Percentiles rank a stretch among this genome's conserved stretches.
Evolutionary conservation across 2,329 filamentous ascomycete species (phyloP).

Genomic region (Ophiosphaerella korrae): DNA sequence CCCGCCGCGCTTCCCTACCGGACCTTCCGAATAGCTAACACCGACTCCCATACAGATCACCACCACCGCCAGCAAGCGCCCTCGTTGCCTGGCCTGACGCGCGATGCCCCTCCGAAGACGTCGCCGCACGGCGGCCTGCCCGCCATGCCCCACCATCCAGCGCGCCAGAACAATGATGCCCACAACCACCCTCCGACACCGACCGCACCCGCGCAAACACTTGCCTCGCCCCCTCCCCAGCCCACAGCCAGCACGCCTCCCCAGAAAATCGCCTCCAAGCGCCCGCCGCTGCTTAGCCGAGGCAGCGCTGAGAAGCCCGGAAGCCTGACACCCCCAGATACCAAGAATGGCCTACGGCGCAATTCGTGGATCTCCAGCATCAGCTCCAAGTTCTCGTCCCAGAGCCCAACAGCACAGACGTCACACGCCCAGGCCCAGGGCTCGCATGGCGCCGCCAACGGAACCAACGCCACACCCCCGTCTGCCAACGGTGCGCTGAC

Average conservation of each 20-base stretch:
- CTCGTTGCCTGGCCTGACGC: constrained; percentile 41
- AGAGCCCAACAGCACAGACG: constrained; percentile 45
- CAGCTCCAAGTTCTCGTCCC: constrained; percentile 85
- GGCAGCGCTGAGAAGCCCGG: constrained; percentile 45
- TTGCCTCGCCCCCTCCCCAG: constrained; percentile 24
- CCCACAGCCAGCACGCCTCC: constrained; percentile 24
- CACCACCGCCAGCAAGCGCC: constrained; percentile 45
- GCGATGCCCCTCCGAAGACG: constrained; percentile 43
- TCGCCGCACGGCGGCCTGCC: constrained; percentile 41
- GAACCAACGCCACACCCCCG: constrained; percentile 59
- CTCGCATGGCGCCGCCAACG: constrained; percentile 46
- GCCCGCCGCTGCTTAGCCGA: constrained; percentile 52
- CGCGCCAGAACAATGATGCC: constrained; percentile 10
- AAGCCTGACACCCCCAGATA: constrained; percentile 34
- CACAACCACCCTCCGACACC: background rate
- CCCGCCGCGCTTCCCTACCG: background rate
- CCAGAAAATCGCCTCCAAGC: constrained; percentile 39
- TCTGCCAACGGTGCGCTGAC: constrained; percentile 47
- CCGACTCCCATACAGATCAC: constrained; percentile 30
- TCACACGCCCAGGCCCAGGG: constrained; percentile 42
- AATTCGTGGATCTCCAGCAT: constrained; percentile 94
- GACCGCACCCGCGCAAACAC: constrained; percentile 23
- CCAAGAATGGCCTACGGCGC: constrained; percentile 53
- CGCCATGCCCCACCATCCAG: constrained; percentile 17
- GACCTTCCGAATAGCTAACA: constrained; percentile 19